Base-by-base conservation (phyloP, 2,329 filamentous ascomycete genomes). In the Xylariaceae sp. region DNA sequence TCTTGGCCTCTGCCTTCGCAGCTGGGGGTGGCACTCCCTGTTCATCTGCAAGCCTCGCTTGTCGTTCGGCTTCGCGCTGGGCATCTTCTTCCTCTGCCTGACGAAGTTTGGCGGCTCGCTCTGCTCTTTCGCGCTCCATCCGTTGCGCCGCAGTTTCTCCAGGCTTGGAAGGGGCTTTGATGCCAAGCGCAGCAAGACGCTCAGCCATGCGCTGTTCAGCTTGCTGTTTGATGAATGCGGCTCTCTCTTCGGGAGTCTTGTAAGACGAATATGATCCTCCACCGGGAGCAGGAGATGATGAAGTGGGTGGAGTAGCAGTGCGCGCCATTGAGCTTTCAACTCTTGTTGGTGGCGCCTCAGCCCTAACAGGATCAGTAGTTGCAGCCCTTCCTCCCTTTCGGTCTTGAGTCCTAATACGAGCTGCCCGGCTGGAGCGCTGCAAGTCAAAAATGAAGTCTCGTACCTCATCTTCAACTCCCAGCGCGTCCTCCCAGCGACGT, bases 361-460 rank as follows among this genome's bases (percentile, higher is more conserved):
- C 65, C 48, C 64, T 69, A 50, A 71, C 64, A 19, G 77, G 67
- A 42, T 76, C 71, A 10, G 66, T 65, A 12, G 67, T 60, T 16
- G 68, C 61, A 40, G 64, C 46, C 37, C 68, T 63, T 23, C 72
- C 72, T 5, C 72, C 66, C 17, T 70, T 66, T 21, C 73, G 72
- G 49, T 82, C 83, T 62, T 78, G 81, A 39, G 73, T 69, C 48
- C 79, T 75, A 47, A 94, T 70, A 48, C 84, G 83, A 42, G 88
- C 76, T 53, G 88, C 77, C 54, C 90, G 82, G 64, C 89, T 94
- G 51, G 84, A 87, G 50, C 92, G 83, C 64, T 96, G 91, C 42
- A 98, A 73, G 56, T 97, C 93, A 63, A 93, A 97, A 64, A 98
- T 98, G 67, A 98, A 97, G 62, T 98, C 93, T 60, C 90, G 88